Evolutionary conservation across 768 basidiomycete species (phyloP).

Genomic region (Tylopilus plumbeoviolaceoides): DNA sequence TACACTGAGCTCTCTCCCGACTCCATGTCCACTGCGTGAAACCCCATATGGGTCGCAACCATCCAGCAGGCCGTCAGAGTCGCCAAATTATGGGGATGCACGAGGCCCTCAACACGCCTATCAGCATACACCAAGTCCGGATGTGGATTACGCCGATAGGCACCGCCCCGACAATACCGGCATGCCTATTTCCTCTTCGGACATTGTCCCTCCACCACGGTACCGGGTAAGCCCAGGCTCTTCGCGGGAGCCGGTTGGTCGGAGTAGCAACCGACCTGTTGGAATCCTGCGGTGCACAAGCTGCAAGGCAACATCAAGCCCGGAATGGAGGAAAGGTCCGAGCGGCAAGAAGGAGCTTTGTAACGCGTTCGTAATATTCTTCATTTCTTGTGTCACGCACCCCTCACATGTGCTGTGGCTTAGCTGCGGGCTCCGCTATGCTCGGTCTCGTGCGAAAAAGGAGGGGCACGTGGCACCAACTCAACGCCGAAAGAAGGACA

Average conservation of each 20-base stretch:
- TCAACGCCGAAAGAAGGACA: slow-evolving; percentile 63
- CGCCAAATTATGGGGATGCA: slow-evolving; percentile 25
- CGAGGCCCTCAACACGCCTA: slow-evolving; percentile 35
- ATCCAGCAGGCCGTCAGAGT: slow-evolving; percentile 40
- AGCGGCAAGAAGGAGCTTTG: slow-evolving; percentile 89
- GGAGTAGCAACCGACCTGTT: slow-evolving; percentile 57
- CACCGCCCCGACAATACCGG: slow-evolving; percentile 30
- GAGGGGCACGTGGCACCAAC: slow-evolving; percentile 54
- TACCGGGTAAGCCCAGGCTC: slow-evolving; percentile 53
- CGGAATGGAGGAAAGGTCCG: slow-evolving; percentile 90
- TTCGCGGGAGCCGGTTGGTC: slow-evolving; percentile 43
- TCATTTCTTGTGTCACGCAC: slow-evolving; percentile 10
- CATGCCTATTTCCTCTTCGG: slow-evolving; percentile 29
- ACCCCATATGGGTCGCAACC: slow-evolving; percentile 23
- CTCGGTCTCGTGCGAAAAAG: slow-evolving; percentile 85
- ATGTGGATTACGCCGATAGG: slow-evolving; percentile 35
- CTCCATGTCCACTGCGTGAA: slow-evolving; percentile 30
- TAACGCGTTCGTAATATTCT: slow-evolving; percentile 68
- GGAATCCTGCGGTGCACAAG: slow-evolving; percentile 73
- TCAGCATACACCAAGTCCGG: slow-evolving; percentile 36
- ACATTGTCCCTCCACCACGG: slow-evolving; percentile 53
- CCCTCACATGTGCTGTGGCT: slow-evolving; percentile 21
- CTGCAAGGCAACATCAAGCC: slow-evolving; percentile 77
- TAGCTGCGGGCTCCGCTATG: slow-evolving; percentile 83
- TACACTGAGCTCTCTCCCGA: slow-evolving; percentile 19